Conservation (phyloP, 2,329 filamentous ascomycete species). For the Knoxdaviesia capensis region DNA sequence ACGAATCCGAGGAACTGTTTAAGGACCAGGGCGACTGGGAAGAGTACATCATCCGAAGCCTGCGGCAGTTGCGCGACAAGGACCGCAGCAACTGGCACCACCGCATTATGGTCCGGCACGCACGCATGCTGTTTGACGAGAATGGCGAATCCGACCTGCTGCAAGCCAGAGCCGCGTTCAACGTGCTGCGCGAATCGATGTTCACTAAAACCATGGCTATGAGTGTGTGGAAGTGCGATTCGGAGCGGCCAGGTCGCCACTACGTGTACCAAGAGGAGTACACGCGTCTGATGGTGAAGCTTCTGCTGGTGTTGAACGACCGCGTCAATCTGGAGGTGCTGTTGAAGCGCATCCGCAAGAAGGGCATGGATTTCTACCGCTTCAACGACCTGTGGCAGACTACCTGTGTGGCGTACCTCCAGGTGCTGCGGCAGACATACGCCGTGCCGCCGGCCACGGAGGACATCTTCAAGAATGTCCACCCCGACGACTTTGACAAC, state of each 20-base stretch:
- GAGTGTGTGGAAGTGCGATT: slow-evolving; percentile 88
- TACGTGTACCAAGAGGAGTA: slow-evolving; percentile 86
- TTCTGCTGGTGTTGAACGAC: slow-evolving; percentile 58
- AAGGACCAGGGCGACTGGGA: slow-evolving; percentile 39
- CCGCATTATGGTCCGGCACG: slow-evolving; percentile 63
- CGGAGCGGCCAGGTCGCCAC: slow-evolving; percentile 64
- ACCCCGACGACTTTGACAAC: slow-evolving; percentile 35
- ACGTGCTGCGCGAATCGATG: slow-evolving; percentile 50
- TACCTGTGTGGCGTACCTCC: slow-evolving; percentile 31
- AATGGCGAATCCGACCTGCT: slow-evolving; percentile 24
- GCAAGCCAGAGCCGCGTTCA: slow-evolving; percentile 60
- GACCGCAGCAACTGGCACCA: slow-evolving; percentile 96
- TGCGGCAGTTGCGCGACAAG: slow-evolving; percentile 37
- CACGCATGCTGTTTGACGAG: slow-evolving; percentile 31
- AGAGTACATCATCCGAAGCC: slow-evolving; percentile 28
- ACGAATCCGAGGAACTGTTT: slow-evolving; percentile 9
- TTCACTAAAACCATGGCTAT: slow-evolving; percentile 91
- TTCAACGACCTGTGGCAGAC: slow-evolving; percentile 39
- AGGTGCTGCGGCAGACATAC: slow-evolving; percentile 28
- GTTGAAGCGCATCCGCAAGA: slow-evolving; percentile 60
- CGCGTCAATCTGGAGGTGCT: slow-evolving; percentile 58
- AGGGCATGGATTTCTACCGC: slow-evolving; percentile 54
- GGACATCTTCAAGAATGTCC: slow-evolving; percentile 33
- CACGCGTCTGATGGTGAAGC: slow-evolving; percentile 57
- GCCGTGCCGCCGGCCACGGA: slow-evolving; percentile 19